These are phyloP conservation scores for Solanum acaule DNA, from an alignment of 257 asterid species.

Conservation along the genomic window DNA sequence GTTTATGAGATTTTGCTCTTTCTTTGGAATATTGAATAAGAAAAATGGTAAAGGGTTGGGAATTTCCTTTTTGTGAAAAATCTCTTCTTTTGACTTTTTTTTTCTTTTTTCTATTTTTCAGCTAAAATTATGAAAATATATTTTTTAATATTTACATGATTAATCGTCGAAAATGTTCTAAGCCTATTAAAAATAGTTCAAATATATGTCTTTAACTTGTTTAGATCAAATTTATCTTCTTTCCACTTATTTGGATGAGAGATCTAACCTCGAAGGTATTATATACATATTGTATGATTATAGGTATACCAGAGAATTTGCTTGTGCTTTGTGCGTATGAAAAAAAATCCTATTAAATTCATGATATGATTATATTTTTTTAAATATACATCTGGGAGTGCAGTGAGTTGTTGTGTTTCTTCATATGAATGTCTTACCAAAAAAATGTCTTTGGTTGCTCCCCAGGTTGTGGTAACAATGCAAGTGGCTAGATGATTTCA, in stretches of 20 bases:
- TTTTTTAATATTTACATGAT: background rate
- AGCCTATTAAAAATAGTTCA: background rate
- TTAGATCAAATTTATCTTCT: background rate
- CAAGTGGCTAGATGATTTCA: background rate
- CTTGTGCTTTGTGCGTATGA: background rate
- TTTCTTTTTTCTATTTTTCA: background rate
- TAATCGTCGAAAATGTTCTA: background rate
- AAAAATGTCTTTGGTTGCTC: background rate
- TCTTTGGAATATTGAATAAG: background rate
- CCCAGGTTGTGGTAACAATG: background rate
- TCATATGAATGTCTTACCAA: background rate
- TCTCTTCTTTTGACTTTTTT: background rate
- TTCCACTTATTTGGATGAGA: background rate
- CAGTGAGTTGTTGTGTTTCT: background rate
- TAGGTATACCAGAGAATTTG: too few relatives aligned
- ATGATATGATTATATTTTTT: background rate
- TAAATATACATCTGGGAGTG: background rate
- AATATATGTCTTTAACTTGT: background rate
- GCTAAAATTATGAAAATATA: background rate
- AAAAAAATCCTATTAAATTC: too few relatives aligned
- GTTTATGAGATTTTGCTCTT: background rate
- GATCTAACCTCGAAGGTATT: background rate
- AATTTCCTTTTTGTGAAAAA: background rate
- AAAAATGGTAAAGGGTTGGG: background rate
- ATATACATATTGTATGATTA: too few relatives aligned